Evolutionary conservation across 1,284 basidiomycete species (phyloP).

Genomic region (Spongiforma sp.): DNA sequence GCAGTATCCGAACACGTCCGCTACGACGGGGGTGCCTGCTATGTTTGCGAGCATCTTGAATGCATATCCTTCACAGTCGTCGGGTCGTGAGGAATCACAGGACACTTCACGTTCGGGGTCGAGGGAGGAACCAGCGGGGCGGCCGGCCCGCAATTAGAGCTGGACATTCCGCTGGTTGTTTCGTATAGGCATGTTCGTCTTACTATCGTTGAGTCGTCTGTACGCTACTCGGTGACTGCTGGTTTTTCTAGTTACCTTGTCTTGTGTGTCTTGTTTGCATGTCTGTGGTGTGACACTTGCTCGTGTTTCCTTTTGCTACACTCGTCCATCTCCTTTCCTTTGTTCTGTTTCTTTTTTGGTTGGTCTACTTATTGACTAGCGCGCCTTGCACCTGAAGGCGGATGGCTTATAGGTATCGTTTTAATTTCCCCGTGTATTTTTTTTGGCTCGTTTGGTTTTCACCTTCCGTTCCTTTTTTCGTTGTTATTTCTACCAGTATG

Average conservation of each 20-base stretch:
- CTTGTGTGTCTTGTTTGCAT: slow-evolving; percentile 9
- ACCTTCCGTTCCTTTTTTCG: slow-evolving; percentile 1
- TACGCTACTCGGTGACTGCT: slow-evolving; percentile 10
- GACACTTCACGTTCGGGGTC: slow-evolving; percentile 30
- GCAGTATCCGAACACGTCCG: slow-evolving; percentile 21
- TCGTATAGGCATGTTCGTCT: not conserved
- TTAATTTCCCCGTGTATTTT: slow-evolving; percentile 11
- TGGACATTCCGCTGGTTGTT: not conserved
- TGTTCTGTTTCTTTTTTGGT: not conserved
- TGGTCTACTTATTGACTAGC: slow-evolving; percentile 1
- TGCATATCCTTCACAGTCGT: slow-evolving; percentile 48
- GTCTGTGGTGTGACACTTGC: slow-evolving; percentile 4
- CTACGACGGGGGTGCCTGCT: slow-evolving; percentile 39
- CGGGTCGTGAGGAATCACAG: slow-evolving; percentile 21
- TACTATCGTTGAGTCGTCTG: slow-evolving; percentile 4
- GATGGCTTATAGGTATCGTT: slow-evolving; percentile 12
- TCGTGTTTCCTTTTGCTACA: not conserved
- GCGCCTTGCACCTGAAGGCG: not conserved
- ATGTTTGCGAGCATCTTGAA: slow-evolving; percentile 73
- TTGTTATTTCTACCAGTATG: too few species aligned
- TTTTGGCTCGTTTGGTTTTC: slow-evolving; percentile 5
- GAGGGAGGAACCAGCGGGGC: slow-evolving; percentile 22
- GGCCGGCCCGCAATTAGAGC: slow-evolving; percentile 19
- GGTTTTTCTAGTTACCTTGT: not conserved
- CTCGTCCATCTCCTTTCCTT: not conserved